Conservation (phyloP, 2,329 filamentous ascomycete genomes). For the Penicillium digitatum region DNA sequence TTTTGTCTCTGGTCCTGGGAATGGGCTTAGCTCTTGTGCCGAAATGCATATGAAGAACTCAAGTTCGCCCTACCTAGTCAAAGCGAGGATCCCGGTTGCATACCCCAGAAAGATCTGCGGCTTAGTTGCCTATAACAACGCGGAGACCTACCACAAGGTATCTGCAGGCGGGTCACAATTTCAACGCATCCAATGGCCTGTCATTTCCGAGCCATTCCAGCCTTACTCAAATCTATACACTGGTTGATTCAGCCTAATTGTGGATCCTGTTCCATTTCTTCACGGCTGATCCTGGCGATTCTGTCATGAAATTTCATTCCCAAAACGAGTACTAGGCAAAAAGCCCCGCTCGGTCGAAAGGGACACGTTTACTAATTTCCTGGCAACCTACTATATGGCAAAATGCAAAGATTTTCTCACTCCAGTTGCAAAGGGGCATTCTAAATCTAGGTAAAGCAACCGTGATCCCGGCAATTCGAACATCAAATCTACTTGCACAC, state of each 20-base stretch:
- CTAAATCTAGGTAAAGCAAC: neutral
- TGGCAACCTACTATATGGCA: neutral
- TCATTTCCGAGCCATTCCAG: neutral
- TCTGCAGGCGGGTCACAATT: neutral
- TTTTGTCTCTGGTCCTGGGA: neutral
- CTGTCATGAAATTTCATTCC: neutral
- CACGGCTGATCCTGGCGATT: slow-evolving; percentile 10
- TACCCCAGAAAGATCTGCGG: neutral
- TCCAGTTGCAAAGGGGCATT: neutral
- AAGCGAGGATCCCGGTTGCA: neutral
- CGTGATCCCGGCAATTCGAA: too few species aligned
- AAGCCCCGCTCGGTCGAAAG: slow-evolving; percentile 10
- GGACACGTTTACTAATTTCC: neutral
- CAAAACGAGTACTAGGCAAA: slow-evolving; percentile 6
- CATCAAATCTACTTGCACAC: neutral
- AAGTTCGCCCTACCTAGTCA: neutral
- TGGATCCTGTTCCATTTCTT: neutral
- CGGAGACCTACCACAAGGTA: neutral
- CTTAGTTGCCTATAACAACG: slow-evolving; percentile 3
- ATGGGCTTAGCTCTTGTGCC: neutral
- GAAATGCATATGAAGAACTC: neutral
- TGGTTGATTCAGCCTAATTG: slow-evolving; percentile 16
- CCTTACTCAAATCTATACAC: neutral
- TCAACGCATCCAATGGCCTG: neutral
- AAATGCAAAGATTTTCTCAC: neutral